These are phyloP conservation scores for Mycena vitilis DNA, from an alignment of 768 basidiomycete species.

Conservation along the genomic window DNA sequence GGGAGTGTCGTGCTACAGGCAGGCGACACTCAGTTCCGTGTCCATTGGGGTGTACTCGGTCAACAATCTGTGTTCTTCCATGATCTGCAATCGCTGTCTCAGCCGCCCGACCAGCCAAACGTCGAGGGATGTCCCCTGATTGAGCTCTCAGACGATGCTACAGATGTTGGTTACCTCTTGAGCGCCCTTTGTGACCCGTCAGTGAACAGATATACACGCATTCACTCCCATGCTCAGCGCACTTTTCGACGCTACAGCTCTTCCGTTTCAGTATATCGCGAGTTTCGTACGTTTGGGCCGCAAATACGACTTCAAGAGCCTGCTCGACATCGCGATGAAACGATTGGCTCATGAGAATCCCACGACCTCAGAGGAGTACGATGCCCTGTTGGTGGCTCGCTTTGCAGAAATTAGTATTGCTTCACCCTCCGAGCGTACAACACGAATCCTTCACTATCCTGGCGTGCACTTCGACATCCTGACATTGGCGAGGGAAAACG, in stretches of 20 bases:
- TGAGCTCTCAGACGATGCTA: neutral
- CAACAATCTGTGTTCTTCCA: slow-evolving; percentile 40
- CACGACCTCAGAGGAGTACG: neutral
- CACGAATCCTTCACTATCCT: neutral
- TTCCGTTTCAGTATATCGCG: slow-evolving; percentile 4
- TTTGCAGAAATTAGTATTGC: too few relatives aligned
- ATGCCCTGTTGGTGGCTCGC: neutral
- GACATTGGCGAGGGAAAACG: neutral
- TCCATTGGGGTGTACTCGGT: slow-evolving; percentile 37
- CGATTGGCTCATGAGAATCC: neutral
- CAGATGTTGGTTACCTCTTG: slow-evolving; percentile 7
- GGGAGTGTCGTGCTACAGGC: neutral
- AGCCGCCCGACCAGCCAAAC: slow-evolving; percentile 13
- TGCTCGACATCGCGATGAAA: neutral
- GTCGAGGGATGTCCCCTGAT: slow-evolving; percentile 16
- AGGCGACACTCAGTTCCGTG: slow-evolving; percentile 33
- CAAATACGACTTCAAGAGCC: slow-evolving; percentile 3
- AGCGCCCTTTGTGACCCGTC: slow-evolving; percentile 11
- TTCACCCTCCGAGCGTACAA: too few relatives aligned
- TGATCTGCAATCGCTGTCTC: slow-evolving; percentile 39
- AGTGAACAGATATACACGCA: neutral
- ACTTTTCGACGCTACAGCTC: neutral
- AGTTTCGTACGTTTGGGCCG: neutral
- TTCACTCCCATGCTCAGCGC: neutral
- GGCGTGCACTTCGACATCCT: neutral